Conservation (phyloP, 2,329 filamentous ascomycete species). For the Diaporthe australafricana region DNA sequence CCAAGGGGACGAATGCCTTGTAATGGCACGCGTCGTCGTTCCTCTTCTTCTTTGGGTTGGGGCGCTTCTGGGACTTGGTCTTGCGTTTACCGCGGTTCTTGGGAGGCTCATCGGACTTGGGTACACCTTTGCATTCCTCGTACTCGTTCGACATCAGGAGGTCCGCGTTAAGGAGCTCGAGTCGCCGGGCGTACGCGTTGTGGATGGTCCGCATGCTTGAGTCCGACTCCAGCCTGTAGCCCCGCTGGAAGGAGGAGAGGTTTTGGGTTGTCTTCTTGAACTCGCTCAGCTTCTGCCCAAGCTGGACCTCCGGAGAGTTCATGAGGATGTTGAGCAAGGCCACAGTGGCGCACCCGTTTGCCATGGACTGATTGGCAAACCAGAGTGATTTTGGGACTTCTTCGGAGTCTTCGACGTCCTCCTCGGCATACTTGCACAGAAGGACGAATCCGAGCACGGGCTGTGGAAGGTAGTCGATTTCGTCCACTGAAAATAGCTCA, state of each 20-base stretch:
- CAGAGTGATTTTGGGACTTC: conserved; percentile 74
- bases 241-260: conserved; percentile 79
- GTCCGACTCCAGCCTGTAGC: conserved; percentile 79
- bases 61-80: conserved; percentile 43
- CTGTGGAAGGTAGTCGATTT: conserved; percentile 74
- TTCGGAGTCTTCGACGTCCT: conserved; percentile 64
- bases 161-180: conserved; percentile 81
- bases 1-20: conserved; percentile 85
- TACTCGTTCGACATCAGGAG: conserved; percentile 71
- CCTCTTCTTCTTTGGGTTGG: conserved; percentile 47
- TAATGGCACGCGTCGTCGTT: conserved; percentile 84
- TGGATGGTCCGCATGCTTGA: conserved; percentile 83
- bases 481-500: conserved; percentile 81
- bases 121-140: conserved; percentile 49
- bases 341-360: conserved; percentile 91
- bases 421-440: conserved; percentile 78
- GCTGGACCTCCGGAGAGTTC: conserved; percentile 75
- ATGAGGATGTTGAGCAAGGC: conserved; percentile 94
- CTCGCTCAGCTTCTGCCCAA: conserved; percentile 75
- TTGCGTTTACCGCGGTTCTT: conserved; percentile 38
- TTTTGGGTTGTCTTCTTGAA: conserved; percentile 80
- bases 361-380: conserved; percentile 93
- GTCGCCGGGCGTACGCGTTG: conserved; percentile 86
- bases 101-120: conserved; percentile 43
- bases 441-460: conserved; percentile 91